Evolutionary conservation across 768 basidiomycete genomes (phyloP).

Genomic region (Phylloporus scabripes): DNA sequence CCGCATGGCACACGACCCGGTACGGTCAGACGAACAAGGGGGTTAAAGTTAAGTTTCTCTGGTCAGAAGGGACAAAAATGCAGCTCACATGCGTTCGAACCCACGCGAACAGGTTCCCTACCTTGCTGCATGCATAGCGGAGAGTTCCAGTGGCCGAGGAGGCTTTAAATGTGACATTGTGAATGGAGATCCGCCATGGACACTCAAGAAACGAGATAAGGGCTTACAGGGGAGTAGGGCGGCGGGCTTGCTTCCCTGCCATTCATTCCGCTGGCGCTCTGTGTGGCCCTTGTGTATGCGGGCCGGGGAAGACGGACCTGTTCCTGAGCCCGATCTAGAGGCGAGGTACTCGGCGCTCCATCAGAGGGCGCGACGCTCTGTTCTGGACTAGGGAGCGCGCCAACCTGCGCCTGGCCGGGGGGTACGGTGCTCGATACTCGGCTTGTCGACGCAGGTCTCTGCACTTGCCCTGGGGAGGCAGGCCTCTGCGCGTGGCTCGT

Average conservation of each 20-base stretch:
- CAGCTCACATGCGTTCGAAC: neutral
- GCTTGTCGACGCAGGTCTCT: neutral
- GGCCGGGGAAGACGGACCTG: conserved; percentile 2
- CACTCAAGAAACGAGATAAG: neutral
- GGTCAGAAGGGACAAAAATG: neutral
- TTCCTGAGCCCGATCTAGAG: neutral
- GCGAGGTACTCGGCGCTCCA: neutral
- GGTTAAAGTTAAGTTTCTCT: conserved; percentile 1
- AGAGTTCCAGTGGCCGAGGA: conserved; percentile 1
- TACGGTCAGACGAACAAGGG: neutral
- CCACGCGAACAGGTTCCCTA: neutral
- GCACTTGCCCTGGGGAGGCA: neutral
- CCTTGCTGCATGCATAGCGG: conserved; percentile 3
- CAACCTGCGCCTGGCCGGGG: neutral
- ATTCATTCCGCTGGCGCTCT: neutral
- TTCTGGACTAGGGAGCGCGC: neutral
- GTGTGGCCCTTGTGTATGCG: neutral
- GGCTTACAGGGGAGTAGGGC: conserved; percentile 24
- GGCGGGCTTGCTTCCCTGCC: conserved; percentile 15
- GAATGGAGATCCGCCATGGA: neutral
- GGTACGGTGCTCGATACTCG: neutral
- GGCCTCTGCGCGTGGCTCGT: neutral
- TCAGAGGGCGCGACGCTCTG: neutral
- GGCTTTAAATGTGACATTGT: neutral
- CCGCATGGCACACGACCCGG: neutral